Evolutionary conservation across 2,329 filamentous ascomycete species (phyloP), one percentile per base, ranked within the genome.

Genomic region (Pyrenophora graminea): DNA sequence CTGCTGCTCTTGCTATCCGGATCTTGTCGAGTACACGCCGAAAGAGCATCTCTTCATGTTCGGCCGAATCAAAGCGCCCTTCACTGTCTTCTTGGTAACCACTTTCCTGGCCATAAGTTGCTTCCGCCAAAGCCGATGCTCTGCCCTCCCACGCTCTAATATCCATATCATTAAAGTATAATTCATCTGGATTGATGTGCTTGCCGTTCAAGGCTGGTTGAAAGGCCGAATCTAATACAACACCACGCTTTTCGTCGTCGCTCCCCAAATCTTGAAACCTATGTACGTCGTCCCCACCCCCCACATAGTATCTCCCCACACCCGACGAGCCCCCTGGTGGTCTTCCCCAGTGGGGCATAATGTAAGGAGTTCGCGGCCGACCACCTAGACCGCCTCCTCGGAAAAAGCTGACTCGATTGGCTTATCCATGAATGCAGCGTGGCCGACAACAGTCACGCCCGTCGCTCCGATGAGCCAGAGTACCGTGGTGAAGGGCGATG

Each of bases 331-430:
- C 89, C 89, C 90, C 89, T 84, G 90, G 89, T 94, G 91, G 91
- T 97, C 93, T 97, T 97, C 92, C 93, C 93, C 90, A 92, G 85
- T 82, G 87, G 90, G 92, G 91, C 91, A 88, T 87, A 82, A 80
- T 79, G 77, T 82, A 79, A 80, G 92, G 93, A 96, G 92, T 88
- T 94, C 89, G 94, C 94, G 93, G 93, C 91, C 93, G 94, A 97
- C 92, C 92, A 95, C 84, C 87, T 97, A 99, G 89, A 99, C 94
- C 92, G 94, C 93, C 93, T 99, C 94, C 92, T 95, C 94, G 84
- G 93, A 97, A 97, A 99, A 99, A 97, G 92, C 92, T 92, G 95
- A 93, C 87, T 97, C 94, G 82, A 97, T 96, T 53, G 93, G 93
- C 85, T 96, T 97, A 76, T 97, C 93, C 88, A 97, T 87, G 74